These are phyloP conservation scores for Candida sonorensis DNA, from an alignment of 805 yeast genomes.

Conservation along the genomic window DNA sequence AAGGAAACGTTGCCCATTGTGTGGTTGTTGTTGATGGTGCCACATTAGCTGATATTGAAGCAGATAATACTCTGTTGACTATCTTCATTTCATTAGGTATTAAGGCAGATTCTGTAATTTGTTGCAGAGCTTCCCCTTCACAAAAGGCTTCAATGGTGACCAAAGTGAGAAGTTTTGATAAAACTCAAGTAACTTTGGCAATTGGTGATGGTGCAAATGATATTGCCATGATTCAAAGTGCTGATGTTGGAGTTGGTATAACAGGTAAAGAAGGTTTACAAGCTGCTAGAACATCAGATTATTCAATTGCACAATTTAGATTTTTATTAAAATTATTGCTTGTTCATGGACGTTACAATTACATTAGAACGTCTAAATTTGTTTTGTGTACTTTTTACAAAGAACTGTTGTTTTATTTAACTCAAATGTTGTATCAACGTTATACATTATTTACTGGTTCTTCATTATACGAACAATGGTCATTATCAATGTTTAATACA, in stretches of 20 bases:
- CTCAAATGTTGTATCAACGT: slow-evolving; percentile 84
- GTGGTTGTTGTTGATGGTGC: slow-evolving; percentile 95
- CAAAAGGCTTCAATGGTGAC: slow-evolving; percentile 90
- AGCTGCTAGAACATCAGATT: slow-evolving; percentile 93
- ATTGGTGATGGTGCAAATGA: slow-evolving; percentile 99
- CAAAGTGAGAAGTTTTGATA: slow-evolving; percentile 66
- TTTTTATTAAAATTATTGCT: slow-evolving; percentile 73
- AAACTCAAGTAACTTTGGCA: slow-evolving; percentile 76
- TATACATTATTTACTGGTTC: slow-evolving; percentile 88
- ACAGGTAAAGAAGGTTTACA: slow-evolving; percentile 97
- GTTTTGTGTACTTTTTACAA: slow-evolving; percentile 92
- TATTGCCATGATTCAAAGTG: slow-evolving; percentile 98
- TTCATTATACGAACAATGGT: slow-evolving; percentile 91
- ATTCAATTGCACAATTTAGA: slow-evolving; percentile 90
- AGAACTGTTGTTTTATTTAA: slow-evolving; percentile 80
- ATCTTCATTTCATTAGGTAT: slow-evolving; percentile 81
- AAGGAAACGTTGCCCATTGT: slow-evolving; percentile 82
- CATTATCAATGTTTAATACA: slow-evolving; percentile 94
- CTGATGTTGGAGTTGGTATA: slow-evolving; percentile 96
- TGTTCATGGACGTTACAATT: slow-evolving; percentile 96
- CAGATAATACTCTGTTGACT: slow-evolving; percentile 63
- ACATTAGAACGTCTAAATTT: slow-evolving; percentile 85
- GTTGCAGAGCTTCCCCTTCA: slow-evolving; percentile 95
- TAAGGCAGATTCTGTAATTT: slow-evolving; percentile 81
- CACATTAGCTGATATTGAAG: slow-evolving; percentile 67